These are phyloP conservation scores for Spathaspora arborariae DNA, from an alignment of 805 yeast species.

Conservation along the genomic window DNA sequence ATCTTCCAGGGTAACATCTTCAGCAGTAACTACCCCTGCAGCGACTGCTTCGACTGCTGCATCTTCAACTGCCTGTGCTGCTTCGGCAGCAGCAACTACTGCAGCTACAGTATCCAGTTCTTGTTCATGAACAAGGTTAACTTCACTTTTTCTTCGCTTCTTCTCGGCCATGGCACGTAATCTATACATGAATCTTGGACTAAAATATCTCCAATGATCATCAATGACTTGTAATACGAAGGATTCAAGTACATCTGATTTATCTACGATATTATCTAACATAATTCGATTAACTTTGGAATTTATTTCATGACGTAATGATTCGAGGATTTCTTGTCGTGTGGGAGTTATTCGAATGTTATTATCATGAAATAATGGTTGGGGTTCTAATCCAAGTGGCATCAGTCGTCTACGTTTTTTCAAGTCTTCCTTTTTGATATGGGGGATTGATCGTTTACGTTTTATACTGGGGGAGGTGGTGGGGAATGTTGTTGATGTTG, in stretches of 20 bases:
- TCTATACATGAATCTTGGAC: conserved; percentile 6
- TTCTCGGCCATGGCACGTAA: conserved; percentile 2
- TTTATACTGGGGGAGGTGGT: background rate
- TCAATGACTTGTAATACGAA: conserved; percentile 11
- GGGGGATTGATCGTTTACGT: background rate
- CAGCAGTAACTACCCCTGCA: conserved; percentile 3
- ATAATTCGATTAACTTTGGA: conserved; percentile 1
- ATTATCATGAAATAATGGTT: background rate
- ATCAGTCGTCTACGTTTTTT: background rate
- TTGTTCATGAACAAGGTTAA: background rate
- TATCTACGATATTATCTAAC: conserved; percentile 7
- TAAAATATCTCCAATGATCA: conserved; percentile 11
- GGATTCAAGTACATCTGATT: conserved; percentile 10
- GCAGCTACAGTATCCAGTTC: background rate
- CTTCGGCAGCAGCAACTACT: background rate
- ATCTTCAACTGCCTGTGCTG: background rate
- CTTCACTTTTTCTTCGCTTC: background rate
- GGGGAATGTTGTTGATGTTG: background rate
- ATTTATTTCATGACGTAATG: background rate
- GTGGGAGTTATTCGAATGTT: background rate
- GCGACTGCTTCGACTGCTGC: conserved; percentile 5
- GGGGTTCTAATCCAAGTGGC: conserved; percentile 1
- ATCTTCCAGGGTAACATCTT: conserved; percentile 1
- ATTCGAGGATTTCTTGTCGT: background rate
- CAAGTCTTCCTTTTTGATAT: background rate